Base-by-base conservation (phyloP, 106 monocot genomes). In the Dendrobium huoshanense region DNA sequence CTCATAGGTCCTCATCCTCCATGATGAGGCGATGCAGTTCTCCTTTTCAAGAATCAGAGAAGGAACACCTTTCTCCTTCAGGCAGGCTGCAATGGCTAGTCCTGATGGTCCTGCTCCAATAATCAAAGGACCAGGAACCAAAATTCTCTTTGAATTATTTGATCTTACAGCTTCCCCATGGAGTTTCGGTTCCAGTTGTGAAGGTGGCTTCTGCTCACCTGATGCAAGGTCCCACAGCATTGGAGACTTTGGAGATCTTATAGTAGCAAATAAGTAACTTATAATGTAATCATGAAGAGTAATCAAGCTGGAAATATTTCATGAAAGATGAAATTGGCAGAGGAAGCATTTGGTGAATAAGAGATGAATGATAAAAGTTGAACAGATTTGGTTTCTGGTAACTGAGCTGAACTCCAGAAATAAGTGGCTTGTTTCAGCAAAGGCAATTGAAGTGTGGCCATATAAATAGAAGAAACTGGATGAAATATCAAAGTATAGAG, bases 31-130 rank as follows among this genome's bases (percentile, higher is more conserved):
- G 41, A 92, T 83, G 83, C 92, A 90, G 37, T 33, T 76, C 59
- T 92, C 90, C 67, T 84, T 90, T 77, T 95, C 95, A 0, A 95
- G 90, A 49, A 95, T 84, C 68, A 90, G 78, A 11, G 84, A 88
- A 17, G 92, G 95, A 18, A 95, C 85, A 16, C 94, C 94, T 82
- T 83, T 86, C 58, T 82, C 79, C 74, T 80, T 82, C 4, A 95
- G 85, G 80, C 92, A 95, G 24, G 92, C 95, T 22, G 95, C 92
- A 9, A 87, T 83, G 5, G 95, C 95, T 24, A 95, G 77, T 1
- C 95, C 95, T 0, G 92, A 88, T 22, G 92, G 92, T n/a, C 95
- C 92, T 41, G 95, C 92, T 75, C 95, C 95, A 18, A 94, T 85
- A 47, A 94, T 94, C 44, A 94, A 64, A 27, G 94, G 89, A 9